Evolutionary conservation across 1,284 basidiomycete genomes (phyloP).

Genomic region (Pisolithus thermaeus): DNA sequence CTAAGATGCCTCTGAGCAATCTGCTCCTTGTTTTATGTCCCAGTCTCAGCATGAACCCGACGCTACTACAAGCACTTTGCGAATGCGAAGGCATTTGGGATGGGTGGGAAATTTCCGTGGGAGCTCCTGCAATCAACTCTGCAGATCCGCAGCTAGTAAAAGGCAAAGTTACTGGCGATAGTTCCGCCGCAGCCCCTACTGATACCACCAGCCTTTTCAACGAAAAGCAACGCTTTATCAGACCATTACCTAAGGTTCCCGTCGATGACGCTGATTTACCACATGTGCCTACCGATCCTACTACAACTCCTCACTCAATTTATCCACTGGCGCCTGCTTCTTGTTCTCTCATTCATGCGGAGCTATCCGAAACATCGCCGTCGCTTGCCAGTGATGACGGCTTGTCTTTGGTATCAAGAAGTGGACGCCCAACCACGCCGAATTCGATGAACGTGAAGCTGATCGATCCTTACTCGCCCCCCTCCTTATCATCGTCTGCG

Average conservation of each 20-base stretch:
- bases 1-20: slow-evolving; percentile 83
- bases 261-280: not conserved
- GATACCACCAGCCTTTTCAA: slow-evolving; percentile 1
- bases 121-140: not conserved
- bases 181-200: not conserved
- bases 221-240: slow-evolving; percentile 14
- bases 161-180: not conserved
- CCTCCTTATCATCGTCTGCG: slow-evolving; percentile 40
- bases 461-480: slow-evolving; percentile 30
- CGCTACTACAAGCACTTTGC: slow-evolving; percentile 65
- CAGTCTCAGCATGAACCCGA: slow-evolving; percentile 74
- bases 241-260: slow-evolving; percentile 26
- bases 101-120: slow-evolving; percentile 7
- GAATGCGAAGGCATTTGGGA: slow-evolving; percentile 67
- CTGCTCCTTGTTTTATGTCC: slow-evolving; percentile 76
- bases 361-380: slow-evolving; percentile 15
- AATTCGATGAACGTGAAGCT: slow-evolving; percentile 34
- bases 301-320: slow-evolving; percentile 1
- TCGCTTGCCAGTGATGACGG: slow-evolving; percentile 24
- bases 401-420: slow-evolving; percentile 26
- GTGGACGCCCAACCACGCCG: slow-evolving; percentile 30
- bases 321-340: slow-evolving; percentile 1
- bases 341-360: slow-evolving; percentile 6
- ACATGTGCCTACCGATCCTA: slow-evolving; percentile 1
- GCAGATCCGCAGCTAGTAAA: not conserved